Conservation (phyloP, 2,329 filamentous ascomycete species). For the Fusarium drepaniforme region DNA sequence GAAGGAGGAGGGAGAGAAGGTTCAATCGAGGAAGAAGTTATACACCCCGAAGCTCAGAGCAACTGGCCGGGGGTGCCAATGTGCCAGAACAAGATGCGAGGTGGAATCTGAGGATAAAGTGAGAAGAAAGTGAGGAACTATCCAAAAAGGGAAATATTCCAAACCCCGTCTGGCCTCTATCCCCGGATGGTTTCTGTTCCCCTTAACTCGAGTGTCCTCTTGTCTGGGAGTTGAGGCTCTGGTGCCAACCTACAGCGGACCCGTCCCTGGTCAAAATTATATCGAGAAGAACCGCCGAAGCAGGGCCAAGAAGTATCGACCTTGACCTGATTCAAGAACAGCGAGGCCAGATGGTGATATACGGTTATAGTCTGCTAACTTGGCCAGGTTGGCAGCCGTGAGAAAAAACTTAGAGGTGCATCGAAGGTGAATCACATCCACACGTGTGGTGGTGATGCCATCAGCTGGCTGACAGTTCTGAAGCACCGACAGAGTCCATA, state of each 20-base stretch:
- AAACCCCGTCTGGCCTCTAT: neutral
- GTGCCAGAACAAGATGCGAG: constrained; percentile 1
- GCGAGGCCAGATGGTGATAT: neutral
- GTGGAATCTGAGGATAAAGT: neutral
- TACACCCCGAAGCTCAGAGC: neutral
- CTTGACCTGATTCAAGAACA: neutral
- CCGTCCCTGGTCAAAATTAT: neutral
- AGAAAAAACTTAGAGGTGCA: neutral
- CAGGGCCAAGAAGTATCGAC: neutral
- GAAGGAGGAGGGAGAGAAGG: neutral
- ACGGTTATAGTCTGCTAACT: neutral
- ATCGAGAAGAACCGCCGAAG: neutral
- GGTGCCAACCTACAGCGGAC: neutral
- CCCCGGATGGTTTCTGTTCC: neutral
- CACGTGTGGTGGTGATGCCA: neutral
- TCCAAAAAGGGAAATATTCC: neutral
- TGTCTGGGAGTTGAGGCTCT: neutral
- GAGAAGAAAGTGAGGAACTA: constrained; percentile 2
- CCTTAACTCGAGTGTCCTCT: neutral
- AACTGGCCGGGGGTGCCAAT: neutral
- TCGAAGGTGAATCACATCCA: constrained; percentile 6
- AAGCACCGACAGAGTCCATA: neutral
- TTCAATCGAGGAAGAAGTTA: neutral
- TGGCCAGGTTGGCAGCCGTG: neutral
- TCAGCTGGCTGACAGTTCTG: constrained; percentile 7